Evolutionary conservation across 1,139 yeast species (phyloP), one percentile per base, ranked within the genome.

Genomic region (Magnusiomyces ingens): DNA sequence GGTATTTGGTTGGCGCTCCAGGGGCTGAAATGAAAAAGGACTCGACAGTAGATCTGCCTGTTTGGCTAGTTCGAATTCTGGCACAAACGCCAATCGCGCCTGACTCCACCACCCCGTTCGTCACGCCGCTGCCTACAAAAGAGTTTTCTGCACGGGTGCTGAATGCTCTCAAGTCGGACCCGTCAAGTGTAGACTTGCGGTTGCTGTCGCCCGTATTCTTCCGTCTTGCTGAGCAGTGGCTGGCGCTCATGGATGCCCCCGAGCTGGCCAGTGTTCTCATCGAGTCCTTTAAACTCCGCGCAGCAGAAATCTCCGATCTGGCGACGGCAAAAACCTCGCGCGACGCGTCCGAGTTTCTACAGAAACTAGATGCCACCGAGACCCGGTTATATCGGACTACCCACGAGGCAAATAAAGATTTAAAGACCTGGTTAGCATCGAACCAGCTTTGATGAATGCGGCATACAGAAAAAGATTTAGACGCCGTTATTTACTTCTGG

Each of bases 11-110:
- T 62, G 94, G 93, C 4, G 82, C 84, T 56, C 87, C 89, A 0
- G 90, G 87, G 0, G 77, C 80, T 58, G 75, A 70, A 29, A 69
- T 66, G 17, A 72, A 74, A 54, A 76, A 81, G 61, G 84, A 82
- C 45, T 76, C 95, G 1, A 83, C 82, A 62, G 66, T 89, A 3
- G 94, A 87, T 56, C 74, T 93, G 44, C 98, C 99, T 0, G 68
- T 90, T 37, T 93, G 99, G 99, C 71, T 93, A 48, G 95, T 96
- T 0, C 84, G 82, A 59, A 78, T 86, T 3, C 71, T 93, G 45
- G 96, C 95, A 1, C 52, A 61, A 22, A 57, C 60, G 60, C 60
- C 55, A 40, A 62, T 65, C 17, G 62, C 69, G 12, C 67, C 67
- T 8, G 69, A 68, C 21, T 71, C 73, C 11, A 70, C 76, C 8